Conservation (phyloP, 1,139 yeast species). For the Suzukiozyma palmioleophila region DNA sequence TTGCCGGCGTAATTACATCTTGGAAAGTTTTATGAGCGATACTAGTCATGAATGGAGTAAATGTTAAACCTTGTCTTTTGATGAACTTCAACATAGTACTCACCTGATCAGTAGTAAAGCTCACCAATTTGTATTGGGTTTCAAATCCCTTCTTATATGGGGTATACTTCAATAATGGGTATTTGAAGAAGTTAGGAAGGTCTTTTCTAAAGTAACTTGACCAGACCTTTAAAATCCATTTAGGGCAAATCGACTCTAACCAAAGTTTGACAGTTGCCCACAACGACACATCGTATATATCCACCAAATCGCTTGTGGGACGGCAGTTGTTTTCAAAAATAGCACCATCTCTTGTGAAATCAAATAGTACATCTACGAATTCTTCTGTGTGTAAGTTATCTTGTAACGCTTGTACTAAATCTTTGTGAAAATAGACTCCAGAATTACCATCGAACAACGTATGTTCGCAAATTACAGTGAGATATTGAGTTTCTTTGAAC, state of each 20-base stretch:
- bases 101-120: constrained; percentile 10
- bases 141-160: constrained; percentile 9
- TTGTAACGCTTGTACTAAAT: constrained; percentile 15
- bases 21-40: constrained; percentile 17
- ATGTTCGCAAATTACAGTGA: constrained; percentile 30
- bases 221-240: constrained; percentile 2
- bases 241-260: neutral
- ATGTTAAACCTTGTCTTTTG: constrained; percentile 15
- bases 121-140: constrained; percentile 13
- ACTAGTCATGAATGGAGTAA: constrained; percentile 23
- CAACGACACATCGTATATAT: neutral
- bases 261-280: constrained; percentile 1
- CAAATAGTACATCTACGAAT: constrained; percentile 2
- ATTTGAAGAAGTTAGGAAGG: constrained; percentile 11
- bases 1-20: constrained; percentile 12
- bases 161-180: constrained; percentile 14
- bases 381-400: neutral
- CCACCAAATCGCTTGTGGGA: constrained; percentile 5
- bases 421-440: constrained; percentile 27
- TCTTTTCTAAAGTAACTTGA: neutral
- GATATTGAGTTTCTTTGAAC: constrained; percentile 12
- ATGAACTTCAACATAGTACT: constrained; percentile 11
- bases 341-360: neutral
- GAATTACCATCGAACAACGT: constrained; percentile 32
- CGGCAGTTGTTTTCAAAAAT: neutral